phyloP scores from a whole-genome alignment of 352 stramenopile species.

The Globisporangium lucens region DNA sequence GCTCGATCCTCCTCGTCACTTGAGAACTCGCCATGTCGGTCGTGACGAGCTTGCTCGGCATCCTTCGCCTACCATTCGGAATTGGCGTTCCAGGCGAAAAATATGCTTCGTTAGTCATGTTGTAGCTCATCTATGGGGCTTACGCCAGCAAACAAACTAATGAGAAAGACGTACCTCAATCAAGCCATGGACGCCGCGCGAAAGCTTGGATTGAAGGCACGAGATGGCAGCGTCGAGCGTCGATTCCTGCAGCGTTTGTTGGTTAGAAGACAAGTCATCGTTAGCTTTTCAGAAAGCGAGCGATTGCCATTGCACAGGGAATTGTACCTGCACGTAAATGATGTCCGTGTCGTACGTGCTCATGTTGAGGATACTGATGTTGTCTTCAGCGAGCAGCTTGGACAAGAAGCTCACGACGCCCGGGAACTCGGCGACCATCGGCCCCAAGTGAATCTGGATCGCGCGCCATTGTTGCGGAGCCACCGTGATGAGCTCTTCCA shows the following conservation, averaged over 20 bases:
- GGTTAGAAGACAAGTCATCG: too few relatives aligned
- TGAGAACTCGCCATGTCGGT: conserved; percentile 5
- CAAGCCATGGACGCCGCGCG: conserved; percentile 69
- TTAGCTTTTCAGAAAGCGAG: not conserved
- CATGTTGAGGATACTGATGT: conserved; percentile 91
- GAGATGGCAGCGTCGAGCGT: conserved; percentile 49
- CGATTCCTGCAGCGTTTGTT: conserved; percentile 1
- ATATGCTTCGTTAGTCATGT: not conserved
- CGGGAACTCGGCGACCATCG: conserved; percentile 84
- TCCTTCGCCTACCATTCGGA: conserved; percentile 41
- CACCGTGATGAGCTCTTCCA: conserved; percentile 62
- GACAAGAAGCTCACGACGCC: conserved; percentile 84
- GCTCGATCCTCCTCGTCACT: not conserved
- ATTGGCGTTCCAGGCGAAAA: not conserved
- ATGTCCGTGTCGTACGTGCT: conserved; percentile 89
- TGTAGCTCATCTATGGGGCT: not conserved
- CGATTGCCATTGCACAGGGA: not conserved
- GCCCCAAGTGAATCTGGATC: conserved; percentile 82
- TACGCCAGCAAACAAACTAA: too few relatives aligned
- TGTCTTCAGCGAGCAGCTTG: conserved; percentile 74
- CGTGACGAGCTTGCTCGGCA: conserved; percentile 26
- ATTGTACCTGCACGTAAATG: conserved; percentile 75
- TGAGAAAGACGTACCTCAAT: conserved; percentile 49
- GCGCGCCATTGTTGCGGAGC: conserved; percentile 75
- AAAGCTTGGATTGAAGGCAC: conserved; percentile 77